Base-by-base conservation (phyloP, 176 grass and related monocot genomes). In the Raddia guianensis region DNA sequence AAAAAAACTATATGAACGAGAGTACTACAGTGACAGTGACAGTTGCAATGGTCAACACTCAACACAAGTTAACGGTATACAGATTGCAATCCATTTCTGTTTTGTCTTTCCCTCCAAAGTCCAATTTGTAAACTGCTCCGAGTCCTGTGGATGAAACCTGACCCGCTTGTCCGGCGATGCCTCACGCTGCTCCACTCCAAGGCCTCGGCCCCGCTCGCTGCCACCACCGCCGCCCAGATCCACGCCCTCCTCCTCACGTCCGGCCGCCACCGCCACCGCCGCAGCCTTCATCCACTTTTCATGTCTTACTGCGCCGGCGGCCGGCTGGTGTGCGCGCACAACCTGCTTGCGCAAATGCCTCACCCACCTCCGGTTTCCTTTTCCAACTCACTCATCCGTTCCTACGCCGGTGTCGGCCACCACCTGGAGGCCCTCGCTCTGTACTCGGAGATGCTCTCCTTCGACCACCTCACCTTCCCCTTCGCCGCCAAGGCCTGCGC, bases 401-500 rank as follows among this genome's bases (percentile, higher is more conserved):
- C 83, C 62, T 83, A 94, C 68, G 80, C 73, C 56, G 44, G 49
- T 51, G 66, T 75, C 68, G 72, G 68, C 56, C 47, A 77, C 73
- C 51, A 80, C 68, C 51, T 19, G 12, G 86, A 85, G 34, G 92
- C 86, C 21, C 76, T 94, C 16, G 5, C 42, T 37, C 68, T 89
- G 12, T 94, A 89, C 83, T 75, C 86, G 8, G 53, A 44, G 60
- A 91, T 89, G 89, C 63, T 34, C 44, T 32, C 57, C 84, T 89
- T 87, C 72, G 89, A 94, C 63, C 76, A 94, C 73, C 79, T 94
- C 69, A 91, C 89, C 68, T 94, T 84, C 73, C 86, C 89, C 63
- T 89, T 94, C 73, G 83, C 81, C 9, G 63, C 82, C 86, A 94
- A 91, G 86, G 92, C 86, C 16, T 94, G 86, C 21, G 77, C 49